Conservation (phyloP, 2,329 filamentous ascomycete genomes). For the Sarocladiaceae sp. region DNA sequence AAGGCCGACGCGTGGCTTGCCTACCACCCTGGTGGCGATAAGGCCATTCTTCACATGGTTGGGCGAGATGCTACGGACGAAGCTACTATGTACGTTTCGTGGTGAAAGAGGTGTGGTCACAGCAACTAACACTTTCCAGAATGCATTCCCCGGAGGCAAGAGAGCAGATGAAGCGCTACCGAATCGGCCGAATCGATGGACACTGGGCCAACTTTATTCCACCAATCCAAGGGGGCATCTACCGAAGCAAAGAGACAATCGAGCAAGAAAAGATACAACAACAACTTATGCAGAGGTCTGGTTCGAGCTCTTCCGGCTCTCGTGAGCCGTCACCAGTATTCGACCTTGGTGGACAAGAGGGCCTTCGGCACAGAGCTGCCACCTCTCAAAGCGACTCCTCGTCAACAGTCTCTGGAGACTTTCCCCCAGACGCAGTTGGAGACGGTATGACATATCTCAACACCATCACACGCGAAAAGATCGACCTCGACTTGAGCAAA, state of each 20-base stretch:
- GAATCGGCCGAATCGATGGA: conserved; percentile 78
- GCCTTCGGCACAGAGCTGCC: conserved; percentile 18
- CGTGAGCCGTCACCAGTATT: conserved; percentile 46
- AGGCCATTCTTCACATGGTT: conserved; percentile 74
- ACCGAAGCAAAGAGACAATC: conserved; percentile 26
- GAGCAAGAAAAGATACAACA: conserved; percentile 28
- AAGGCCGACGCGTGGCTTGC: conserved; percentile 85
- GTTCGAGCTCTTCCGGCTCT: conserved; percentile 49
- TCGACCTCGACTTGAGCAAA: conserved; percentile 69
- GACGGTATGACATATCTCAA: conserved; percentile 65
- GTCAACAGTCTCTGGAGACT: neutral
- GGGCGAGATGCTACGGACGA: conserved; percentile 32
- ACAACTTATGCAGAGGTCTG: conserved; percentile 17
- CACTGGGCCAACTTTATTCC: conserved; percentile 84
- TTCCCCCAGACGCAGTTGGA: conserved; percentile 47
- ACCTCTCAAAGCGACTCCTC: conserved; percentile 21
- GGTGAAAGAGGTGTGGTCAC: no score
- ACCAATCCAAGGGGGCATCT: conserved; percentile 85
- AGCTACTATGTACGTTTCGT: conserved; percentile 78
- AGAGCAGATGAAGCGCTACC: conserved; percentile 62
- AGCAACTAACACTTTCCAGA: no score
- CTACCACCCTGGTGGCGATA: conserved; percentile 89
- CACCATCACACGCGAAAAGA: conserved; percentile 67
- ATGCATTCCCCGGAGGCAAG: conserved; percentile 78
- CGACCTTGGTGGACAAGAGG: conserved; percentile 30